Evolutionary conservation across 495 filamentous ascomycete genomes (phyloP), one percentile per base, ranked within the genome.

Genomic region (Daldinia childiae): DNA sequence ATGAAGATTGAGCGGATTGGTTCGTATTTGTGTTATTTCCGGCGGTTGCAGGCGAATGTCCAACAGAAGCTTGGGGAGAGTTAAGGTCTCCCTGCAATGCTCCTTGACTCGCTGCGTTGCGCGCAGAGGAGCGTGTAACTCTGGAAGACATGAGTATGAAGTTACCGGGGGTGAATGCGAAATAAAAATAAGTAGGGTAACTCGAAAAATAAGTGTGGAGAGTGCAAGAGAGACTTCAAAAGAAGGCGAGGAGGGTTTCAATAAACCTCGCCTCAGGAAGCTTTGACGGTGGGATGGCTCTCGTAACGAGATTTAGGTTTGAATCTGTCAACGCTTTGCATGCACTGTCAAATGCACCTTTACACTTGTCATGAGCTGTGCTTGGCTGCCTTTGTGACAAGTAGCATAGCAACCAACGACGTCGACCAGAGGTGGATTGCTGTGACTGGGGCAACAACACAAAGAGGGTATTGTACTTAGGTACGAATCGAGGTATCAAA

Each of bases 81-180:
- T 77, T 62, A 29, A 78, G 65, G 69, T 81, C 81, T 74, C 78
- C 80, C 66, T 85, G 79, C 68, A 83, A 81, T 62, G 87, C 88
- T 82, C 80, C 79, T 62, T 83, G 79, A 69, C 78, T 83, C 62
- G 90, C 90, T 79, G 90, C 90, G 85, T 88, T 86, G 84, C 90
- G 90, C 80, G 91, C 88, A 74, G 91, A 87, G 72, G 91, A 92
- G 79, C 91, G 89, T 82, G 91, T 93, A 64, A 90, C 86, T 89
- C 92, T 94, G 87, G 87, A 79, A 86, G 91, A 91, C 91, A 93
- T 93, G 88, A 92, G 91, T 86, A 81, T 60, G 12, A 45, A 26
- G 8, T 27, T 55, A 58, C 58, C 54, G 59, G 14, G 48, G 45
- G 26, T 38, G 34, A 39, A 66, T 60, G 43, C 19, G 29, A 62